A percentile compares a stretch with the other conserved stretches of the same genome.
phyloP scores from a whole-genome alignment of 257 asterid species.

The Avicennia marina region DNA sequence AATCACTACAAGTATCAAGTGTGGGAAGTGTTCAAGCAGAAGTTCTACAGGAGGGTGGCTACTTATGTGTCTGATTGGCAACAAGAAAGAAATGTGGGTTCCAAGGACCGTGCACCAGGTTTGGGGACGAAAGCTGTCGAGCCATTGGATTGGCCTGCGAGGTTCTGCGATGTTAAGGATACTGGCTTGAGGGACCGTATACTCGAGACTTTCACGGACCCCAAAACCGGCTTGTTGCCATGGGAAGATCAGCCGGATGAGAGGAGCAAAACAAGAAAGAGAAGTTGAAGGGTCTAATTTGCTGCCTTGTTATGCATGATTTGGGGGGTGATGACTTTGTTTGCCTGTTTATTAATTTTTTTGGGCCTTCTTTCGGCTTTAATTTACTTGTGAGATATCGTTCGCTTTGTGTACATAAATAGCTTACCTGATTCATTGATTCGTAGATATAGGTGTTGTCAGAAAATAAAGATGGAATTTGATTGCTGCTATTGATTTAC shows the following conservation, averaged over 20 bases:
- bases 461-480: too few species aligned
- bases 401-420: too few species aligned
- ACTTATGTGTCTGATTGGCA: constrained; percentile 75
- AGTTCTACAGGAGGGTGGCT: constrained; percentile 56
- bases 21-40: constrained; percentile 66
- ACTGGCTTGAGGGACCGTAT: constrained; percentile 36
- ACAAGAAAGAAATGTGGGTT: constrained; percentile 35
- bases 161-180: constrained; percentile 54
- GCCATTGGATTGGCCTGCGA: constrained; percentile 45
- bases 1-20: constrained; percentile 73
- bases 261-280: background rate
- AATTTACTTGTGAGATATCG: too few species aligned
- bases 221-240: constrained; percentile 36
- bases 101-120: constrained; percentile 65
- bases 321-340: background rate
- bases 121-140: constrained; percentile 60
- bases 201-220: constrained; percentile 24
- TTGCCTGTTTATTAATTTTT: background rate
- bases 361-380: too few species aligned
- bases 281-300: background rate
- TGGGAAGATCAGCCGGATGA: constrained; percentile 34
- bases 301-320: background rate
- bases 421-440: too few species aligned
- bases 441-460: too few species aligned
- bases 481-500: too few species aligned